Conservation (phyloP, 768 basidiomycete genomes). For the Thelephora ganbajun region DNA sequence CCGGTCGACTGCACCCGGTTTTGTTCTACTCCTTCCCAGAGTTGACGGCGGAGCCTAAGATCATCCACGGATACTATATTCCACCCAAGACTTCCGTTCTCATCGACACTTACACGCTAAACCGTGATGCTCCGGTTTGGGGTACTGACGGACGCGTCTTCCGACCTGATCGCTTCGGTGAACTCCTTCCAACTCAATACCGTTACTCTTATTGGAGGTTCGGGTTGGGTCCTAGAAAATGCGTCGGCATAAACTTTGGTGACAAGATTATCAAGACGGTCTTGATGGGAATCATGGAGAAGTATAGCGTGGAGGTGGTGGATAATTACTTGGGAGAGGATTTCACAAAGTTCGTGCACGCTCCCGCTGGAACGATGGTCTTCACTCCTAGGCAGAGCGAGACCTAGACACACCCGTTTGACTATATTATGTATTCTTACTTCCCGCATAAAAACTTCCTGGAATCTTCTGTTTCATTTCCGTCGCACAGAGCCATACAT, state of each 20-base stretch:
- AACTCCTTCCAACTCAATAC: not conserved
- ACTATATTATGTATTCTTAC: too few relatives aligned
- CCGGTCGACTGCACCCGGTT: not conserved
- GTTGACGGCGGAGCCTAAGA: not conserved
- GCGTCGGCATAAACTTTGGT: conserved; percentile 2
- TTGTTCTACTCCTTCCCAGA: conserved; percentile 1
- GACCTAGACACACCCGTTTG: not conserved
- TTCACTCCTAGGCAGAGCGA: not conserved
- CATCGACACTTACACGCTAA: conserved; percentile 1
- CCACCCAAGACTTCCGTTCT: not conserved
- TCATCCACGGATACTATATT: conserved; percentile 2
- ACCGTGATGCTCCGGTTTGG: conserved; percentile 1
- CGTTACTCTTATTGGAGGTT: conserved; percentile 3
- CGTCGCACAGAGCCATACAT: too few relatives aligned
- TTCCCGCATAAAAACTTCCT: too few relatives aligned
- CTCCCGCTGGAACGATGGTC: not conserved
- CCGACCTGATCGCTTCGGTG: conserved; percentile 1
- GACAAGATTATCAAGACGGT: not conserved
- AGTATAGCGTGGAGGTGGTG: not conserved
- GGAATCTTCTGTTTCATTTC: too few relatives aligned
- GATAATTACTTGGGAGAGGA: not conserved
- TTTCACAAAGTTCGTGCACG: not conserved
- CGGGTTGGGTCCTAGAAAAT: conserved; percentile 2
- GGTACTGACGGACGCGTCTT: not conserved
- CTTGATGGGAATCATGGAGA: not conserved